Evolutionary conservation across 2,329 filamentous ascomycete species (phyloP).

Genomic region (Amesomyces nigricolor): DNA sequence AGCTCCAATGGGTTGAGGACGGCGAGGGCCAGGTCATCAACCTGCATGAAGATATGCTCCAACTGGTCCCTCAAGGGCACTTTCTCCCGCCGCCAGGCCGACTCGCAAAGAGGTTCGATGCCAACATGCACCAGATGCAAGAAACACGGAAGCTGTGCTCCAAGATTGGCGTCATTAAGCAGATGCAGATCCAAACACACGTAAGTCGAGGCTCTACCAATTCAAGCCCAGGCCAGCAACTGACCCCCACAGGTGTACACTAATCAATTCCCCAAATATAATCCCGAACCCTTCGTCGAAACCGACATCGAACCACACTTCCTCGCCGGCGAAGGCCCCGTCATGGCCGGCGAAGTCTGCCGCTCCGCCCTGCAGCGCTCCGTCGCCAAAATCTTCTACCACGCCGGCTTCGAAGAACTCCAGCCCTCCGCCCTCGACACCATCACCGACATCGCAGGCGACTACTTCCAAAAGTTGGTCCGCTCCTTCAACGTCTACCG

Average conservation of each 20-base stretch:
- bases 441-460: conserved; percentile 79
- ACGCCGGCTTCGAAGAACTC: conserved; percentile 93
- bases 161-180: conserved; percentile 96
- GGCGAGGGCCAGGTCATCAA: conserved; percentile 83
- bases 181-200: conserved; percentile 98
- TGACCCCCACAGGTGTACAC: conserved; percentile 68
- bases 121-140: conserved; percentile 91
- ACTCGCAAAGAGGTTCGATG: conserved; percentile 74
- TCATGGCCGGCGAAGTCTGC: conserved; percentile 79
- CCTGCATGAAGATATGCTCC: conserved; percentile 77
- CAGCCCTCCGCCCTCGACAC: conserved; percentile 91
- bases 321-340: conserved; percentile 77
- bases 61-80: conserved; percentile 65
- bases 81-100: conserved; percentile 72
- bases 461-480: conserved; percentile 83
- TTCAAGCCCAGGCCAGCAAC: conserved; percentile 6
- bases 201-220: conserved; percentile 42
- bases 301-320: conserved; percentile 84
- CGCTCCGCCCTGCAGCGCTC: conserved; percentile 82
- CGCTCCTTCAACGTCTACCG: conserved; percentile 75
- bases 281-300: conserved; percentile 82
- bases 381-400: conserved; percentile 91
- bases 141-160: conserved; percentile 93
- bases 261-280: conserved; percentile 97
- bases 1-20: conserved; percentile 84